A percentile compares a stretch with the other conserved stretches of the same genome.
Evolutionary conservation across 2,329 filamentous ascomycete species (phyloP).

Genomic region (Calonectria henricotiae): DNA sequence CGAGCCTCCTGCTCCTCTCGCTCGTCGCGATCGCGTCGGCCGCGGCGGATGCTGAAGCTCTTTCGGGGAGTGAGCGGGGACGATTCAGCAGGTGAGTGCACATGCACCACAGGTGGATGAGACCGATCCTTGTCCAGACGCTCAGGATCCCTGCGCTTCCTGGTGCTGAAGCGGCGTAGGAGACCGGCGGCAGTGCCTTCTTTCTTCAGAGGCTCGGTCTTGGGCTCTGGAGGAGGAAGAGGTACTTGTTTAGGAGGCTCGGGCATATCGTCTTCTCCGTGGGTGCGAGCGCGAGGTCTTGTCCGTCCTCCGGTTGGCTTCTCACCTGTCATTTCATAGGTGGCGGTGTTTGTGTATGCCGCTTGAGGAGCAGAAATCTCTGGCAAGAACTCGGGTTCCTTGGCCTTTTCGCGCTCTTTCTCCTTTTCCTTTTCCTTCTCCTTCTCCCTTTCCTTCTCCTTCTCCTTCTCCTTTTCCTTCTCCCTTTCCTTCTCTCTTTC

Average conservation of each 20-base stretch:
- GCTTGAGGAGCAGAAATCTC: slow-evolving; percentile 87
- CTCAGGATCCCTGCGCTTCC: slow-evolving; percentile 80
- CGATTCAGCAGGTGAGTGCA: slow-evolving; percentile 82
- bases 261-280: slow-evolving; percentile 92
- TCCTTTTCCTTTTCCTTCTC: slow-evolving; percentile 55
- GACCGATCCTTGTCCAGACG: slow-evolving; percentile 76
- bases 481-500: slow-evolving; percentile 52
- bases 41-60: slow-evolving; percentile 86
- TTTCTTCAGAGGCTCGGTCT: slow-evolving; percentile 79
- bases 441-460: slow-evolving; percentile 55
- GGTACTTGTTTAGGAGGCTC: slow-evolving; percentile 65
- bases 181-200: slow-evolving; percentile 90
- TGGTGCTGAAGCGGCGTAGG: slow-evolving; percentile 91
- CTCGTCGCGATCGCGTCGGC: slow-evolving; percentile 71
- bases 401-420: slow-evolving; percentile 53
- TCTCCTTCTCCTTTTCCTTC: slow-evolving; percentile 52
- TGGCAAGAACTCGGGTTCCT: slow-evolving; percentile 71
- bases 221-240: slow-evolving; percentile 67
- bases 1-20: slow-evolving; percentile 67
- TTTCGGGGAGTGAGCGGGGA: slow-evolving; percentile 78
- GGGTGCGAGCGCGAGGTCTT: slow-evolving; percentile 89
- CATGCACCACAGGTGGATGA: slow-evolving; percentile 81
- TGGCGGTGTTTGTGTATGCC: slow-evolving; percentile 88
- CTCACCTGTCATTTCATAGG: slow-evolving; percentile 92
- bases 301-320: slow-evolving; percentile 88